A percentile compares a stretch with the other conserved stretches of the same genome.
Conservation (phyloP, 176 grass and related monocot genomes). For the Metroxylon sagu region DNA sequence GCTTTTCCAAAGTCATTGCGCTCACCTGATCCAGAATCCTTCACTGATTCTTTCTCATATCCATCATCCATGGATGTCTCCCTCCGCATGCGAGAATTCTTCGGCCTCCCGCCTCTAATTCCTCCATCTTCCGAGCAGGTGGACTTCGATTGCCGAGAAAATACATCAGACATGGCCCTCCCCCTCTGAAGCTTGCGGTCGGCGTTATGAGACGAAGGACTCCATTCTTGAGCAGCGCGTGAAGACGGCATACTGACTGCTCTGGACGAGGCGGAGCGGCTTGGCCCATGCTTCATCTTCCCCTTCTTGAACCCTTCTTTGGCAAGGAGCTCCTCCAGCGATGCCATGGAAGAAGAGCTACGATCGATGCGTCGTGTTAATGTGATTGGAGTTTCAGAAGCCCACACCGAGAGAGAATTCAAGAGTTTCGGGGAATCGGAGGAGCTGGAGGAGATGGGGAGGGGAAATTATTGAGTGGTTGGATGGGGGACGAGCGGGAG, state of each 20-base stretch:
- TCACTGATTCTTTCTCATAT: not conserved
- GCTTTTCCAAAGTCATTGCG: not conserved
- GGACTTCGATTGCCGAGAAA: not conserved
- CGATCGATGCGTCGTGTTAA: too few relatives aligned
- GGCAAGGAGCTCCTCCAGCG: constrained; percentile 2
- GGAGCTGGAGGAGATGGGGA: too few relatives aligned
- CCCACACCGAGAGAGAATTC: too few relatives aligned
- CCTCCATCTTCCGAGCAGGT: not conserved
- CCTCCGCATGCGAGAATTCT: not conserved
- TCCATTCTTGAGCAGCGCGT: not conserved
- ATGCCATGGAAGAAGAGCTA: not conserved
- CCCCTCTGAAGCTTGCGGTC: not conserved
- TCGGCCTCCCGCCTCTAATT: not conserved
- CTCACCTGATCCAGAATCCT: not conserved
- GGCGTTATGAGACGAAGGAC: not conserved
- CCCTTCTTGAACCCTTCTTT: constrained; percentile 9
- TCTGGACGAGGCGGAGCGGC: not conserved
- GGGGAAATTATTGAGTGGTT: too few relatives aligned
- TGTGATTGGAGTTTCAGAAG: too few relatives aligned
- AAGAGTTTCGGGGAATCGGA: too few relatives aligned
- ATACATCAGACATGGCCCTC: not conserved
- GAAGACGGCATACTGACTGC: constrained; percentile 8
- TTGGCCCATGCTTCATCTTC: not conserved
- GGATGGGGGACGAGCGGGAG: too few relatives aligned
- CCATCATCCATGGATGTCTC: not conserved